Conservation (phyloP, 2,329 filamentous ascomycete species). For the Intubia oerlemansii region DNA sequence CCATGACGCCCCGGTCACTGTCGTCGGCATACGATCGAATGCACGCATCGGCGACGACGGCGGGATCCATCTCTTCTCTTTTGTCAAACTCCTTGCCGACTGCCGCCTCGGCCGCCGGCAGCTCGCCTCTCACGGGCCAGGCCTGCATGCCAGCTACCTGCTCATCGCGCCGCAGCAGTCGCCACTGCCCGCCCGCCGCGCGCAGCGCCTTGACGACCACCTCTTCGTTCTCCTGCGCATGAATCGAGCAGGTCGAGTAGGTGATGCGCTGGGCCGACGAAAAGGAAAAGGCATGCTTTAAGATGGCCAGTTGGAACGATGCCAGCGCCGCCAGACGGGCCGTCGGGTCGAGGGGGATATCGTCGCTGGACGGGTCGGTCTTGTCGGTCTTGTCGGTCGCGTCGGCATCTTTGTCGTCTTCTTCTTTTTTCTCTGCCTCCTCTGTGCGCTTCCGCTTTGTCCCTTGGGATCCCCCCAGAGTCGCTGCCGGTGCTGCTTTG, state of each 20-base stretch:
- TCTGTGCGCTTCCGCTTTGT: slow-evolving; percentile 23
- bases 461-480: slow-evolving; percentile 7
- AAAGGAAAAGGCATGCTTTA: slow-evolving; percentile 72
- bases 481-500: background rate
- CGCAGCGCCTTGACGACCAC: slow-evolving; percentile 55
- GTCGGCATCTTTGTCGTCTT: slow-evolving; percentile 11
- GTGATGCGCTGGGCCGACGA: slow-evolving; percentile 54
- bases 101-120: slow-evolving; percentile 10
- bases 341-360: slow-evolving; percentile 35
- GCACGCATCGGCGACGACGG: slow-evolving; percentile 45
- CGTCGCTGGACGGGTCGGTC: too few species aligned
- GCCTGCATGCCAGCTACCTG: slow-evolving; percentile 56
- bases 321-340: slow-evolving; percentile 53
- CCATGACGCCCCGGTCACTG: slow-evolving; percentile 69
- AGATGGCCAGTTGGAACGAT: slow-evolving; percentile 59
- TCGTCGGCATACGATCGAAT: slow-evolving; percentile 67
- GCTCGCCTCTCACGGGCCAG: slow-evolving; percentile 49
- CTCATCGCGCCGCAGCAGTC: slow-evolving; percentile 44
- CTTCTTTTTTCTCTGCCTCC: slow-evolving; percentile 7
- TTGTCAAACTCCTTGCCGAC: background rate
- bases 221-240: slow-evolving; percentile 71
- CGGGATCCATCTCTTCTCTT: background rate
- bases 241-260: slow-evolving; percentile 85
- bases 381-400: slow-evolving; percentile 16
- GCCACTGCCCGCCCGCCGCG: slow-evolving; percentile 45